These are phyloP conservation scores for Wickerhamiella sorbophila DNA, from an alignment of 805 yeast species.

Conservation along the genomic window DNA sequence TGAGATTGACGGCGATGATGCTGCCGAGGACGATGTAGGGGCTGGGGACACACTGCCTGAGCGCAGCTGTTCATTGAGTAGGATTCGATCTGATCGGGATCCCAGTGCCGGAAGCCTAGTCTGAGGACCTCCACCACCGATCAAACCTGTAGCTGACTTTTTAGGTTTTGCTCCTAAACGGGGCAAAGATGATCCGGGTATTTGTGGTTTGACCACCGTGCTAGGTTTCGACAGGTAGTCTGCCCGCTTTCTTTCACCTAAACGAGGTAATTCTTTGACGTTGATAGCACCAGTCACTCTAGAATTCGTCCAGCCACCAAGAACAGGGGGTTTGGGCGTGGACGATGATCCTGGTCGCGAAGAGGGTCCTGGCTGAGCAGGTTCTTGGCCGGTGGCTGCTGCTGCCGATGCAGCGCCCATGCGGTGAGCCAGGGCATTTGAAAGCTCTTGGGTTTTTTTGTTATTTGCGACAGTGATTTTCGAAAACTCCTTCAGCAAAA, in stretches of 20 bases:
- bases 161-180: neutral
- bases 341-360: neutral
- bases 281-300: neutral
- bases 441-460: constrained; percentile 3
- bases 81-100: constrained; percentile 16
- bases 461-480: constrained; percentile 1
- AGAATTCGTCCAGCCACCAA: neutral
- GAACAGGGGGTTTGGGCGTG: neutral
- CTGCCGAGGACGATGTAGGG: constrained; percentile 3
- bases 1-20: constrained; percentile 12
- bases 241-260: neutral
- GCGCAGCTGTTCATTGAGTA: constrained; percentile 25
- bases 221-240: neutral
- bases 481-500: constrained; percentile 12
- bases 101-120: constrained; percentile 10
- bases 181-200: neutral
- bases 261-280: neutral
- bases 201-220: neutral
- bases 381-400: neutral
- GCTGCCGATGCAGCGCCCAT: neutral
- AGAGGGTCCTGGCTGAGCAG: neutral
- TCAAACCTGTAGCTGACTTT: neutral
- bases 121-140: constrained; percentile 5
- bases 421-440: constrained; percentile 5
- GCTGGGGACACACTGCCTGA: constrained; percentile 7